Evolutionary conservation across 768 basidiomycete genomes (phyloP), one percentile per base, ranked within the genome.

Genomic region (Amanita pallidorosea): DNA sequence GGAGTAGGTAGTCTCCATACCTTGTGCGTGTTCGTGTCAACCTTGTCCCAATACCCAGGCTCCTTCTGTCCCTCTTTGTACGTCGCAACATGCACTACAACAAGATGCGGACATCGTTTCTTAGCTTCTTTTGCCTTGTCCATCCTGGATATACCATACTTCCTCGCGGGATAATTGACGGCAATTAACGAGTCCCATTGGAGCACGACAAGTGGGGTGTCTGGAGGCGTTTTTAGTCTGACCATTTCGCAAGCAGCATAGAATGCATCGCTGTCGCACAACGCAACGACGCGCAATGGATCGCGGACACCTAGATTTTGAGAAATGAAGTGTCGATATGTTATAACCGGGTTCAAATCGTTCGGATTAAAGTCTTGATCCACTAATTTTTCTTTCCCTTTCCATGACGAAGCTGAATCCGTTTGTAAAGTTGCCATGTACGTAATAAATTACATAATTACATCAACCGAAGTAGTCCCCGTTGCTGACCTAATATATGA

Each of bases 151-250:
- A 99, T 94, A 4, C 94, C 95, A 61, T 77, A 97, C 60, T 81
- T 81, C 55, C 96, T 78, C 0, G 96, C 95, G 4, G 93, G 84
- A 61, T 99, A 98, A 66, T 94, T 97, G 55, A 98, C 86, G 0
- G 96, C 96, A 53, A 99, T 98, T 48, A 94, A 62, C 13, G 80
- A 72, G 41, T 87, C 79, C 93, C 93, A 94, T 56, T 95, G 92
- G 40, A 84, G 74, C 5, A 92, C 90, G 5, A 90, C 88, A 9
- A 94, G 71, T 0, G 91, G 90, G 1, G 61, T 72, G 15, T 74
- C 72, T 37, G 75, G 73, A 41, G 69, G 67, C 2, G 88, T 69
- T 0, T 77, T 79, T 0, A 95, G 76, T 25, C 92, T 74, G 48
- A 88, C 76, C 67, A 85, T 86, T 65, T 96, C 94, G 68, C 88